Conservation (phyloP, 2,329 filamentous ascomycete species). For the Xylariaceae sp. region DNA sequence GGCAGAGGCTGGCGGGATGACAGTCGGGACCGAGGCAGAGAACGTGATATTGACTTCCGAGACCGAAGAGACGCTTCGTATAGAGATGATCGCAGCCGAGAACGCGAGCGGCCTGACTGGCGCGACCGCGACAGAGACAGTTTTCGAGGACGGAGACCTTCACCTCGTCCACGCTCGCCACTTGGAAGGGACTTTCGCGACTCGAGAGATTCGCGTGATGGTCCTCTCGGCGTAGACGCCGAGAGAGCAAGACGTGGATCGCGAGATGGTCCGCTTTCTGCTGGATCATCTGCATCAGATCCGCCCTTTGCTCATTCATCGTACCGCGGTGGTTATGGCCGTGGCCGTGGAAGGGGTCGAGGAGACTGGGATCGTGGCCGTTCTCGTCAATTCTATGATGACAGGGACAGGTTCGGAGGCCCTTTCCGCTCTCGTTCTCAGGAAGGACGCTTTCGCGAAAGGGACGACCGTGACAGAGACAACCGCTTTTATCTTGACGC, state of each 20-base stretch:
- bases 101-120: constrained; percentile 48
- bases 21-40: constrained; percentile 54
- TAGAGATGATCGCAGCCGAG: constrained; percentile 55
- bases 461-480: constrained; percentile 38
- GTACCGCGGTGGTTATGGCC: constrained; percentile 50
- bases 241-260: constrained; percentile 63
- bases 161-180: constrained; percentile 59
- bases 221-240: constrained; percentile 59
- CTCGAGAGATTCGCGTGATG: constrained; percentile 43
- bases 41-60: constrained; percentile 55
- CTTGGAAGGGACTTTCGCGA: constrained; percentile 60
- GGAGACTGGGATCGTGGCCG: constrained; percentile 47
- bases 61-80: constrained; percentile 49
- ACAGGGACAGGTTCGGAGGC: constrained; percentile 46
- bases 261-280: constrained; percentile 67
- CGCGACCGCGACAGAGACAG: constrained; percentile 49
- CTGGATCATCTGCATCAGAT: constrained; percentile 66
- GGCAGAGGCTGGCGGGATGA: constrained; percentile 58
- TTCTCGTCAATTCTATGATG: constrained; percentile 53
- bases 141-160: constrained; percentile 55
- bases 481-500: constrained; percentile 33
- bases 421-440: constrained; percentile 59
- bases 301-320: constrained; percentile 52
- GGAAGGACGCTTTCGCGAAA: constrained; percentile 55
- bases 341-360: constrained; percentile 48